Evolutionary conservation across 2,329 filamentous ascomycete genomes (phyloP).

Genomic region (Chaetomium sp.): DNA sequence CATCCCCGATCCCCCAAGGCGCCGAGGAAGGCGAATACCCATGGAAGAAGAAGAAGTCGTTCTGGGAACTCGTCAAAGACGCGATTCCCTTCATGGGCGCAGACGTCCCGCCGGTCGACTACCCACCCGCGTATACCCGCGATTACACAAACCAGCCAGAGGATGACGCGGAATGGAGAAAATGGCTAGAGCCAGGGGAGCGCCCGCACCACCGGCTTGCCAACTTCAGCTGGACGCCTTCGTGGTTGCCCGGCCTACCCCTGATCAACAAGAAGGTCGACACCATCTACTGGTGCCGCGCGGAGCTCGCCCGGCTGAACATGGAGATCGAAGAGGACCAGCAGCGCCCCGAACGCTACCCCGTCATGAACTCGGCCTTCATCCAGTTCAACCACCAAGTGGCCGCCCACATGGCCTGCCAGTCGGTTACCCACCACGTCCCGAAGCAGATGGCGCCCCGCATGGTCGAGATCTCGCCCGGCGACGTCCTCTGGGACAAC

Average conservation of each 20-base stretch:
- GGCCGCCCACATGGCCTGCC: slow-evolving; percentile 96
- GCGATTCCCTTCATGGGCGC: slow-evolving; percentile 53
- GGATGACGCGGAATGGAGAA: slow-evolving; percentile 73
- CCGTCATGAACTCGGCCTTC: slow-evolving; percentile 93
- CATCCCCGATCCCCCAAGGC: slow-evolving; percentile 63
- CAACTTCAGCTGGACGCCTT: slow-evolving; percentile 53
- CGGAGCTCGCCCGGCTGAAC: slow-evolving; percentile 84
- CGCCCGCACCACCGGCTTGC: slow-evolving; percentile 83
- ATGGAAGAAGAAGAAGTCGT: slow-evolving; percentile 48
- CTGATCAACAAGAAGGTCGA: slow-evolving; percentile 88
- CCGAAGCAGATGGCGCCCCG: slow-evolving; percentile 93
- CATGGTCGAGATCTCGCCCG: slow-evolving; percentile 88
- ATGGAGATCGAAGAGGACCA: slow-evolving; percentile 92
- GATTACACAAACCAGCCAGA: slow-evolving; percentile 63
- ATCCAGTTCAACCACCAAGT: slow-evolving; percentile 99
- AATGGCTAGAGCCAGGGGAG: slow-evolving; percentile 78
- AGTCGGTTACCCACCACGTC: slow-evolving; percentile 85
- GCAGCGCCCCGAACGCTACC: slow-evolving; percentile 79
- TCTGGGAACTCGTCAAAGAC: slow-evolving; percentile 54
- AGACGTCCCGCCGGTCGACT: slow-evolving; percentile 52
- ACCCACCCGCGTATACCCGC: slow-evolving; percentile 64
- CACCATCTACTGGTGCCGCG: slow-evolving; percentile 87
- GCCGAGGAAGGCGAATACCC: slow-evolving; percentile 50
- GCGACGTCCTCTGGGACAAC: slow-evolving; percentile 95
- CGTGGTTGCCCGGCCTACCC: slow-evolving; percentile 78